Conservation (phyloP, 768 basidiomycete species). For the Calocybe indica region DNA sequence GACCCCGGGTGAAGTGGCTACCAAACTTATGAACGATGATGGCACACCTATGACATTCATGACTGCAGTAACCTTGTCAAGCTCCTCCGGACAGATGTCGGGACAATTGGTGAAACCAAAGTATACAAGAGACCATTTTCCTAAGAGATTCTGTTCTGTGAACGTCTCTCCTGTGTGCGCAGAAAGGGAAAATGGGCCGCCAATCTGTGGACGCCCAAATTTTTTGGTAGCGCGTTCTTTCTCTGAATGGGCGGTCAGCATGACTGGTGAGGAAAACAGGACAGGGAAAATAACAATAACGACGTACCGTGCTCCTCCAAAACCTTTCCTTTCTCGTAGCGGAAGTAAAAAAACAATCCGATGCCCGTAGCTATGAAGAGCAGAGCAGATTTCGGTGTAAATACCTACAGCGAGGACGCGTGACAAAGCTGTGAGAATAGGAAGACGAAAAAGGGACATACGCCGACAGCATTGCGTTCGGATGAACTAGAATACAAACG, state of each 20-base stretch:
- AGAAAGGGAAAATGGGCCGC: slow-evolving; percentile 81
- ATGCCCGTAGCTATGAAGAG: slow-evolving; percentile 80
- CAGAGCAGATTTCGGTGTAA: slow-evolving; percentile 80
- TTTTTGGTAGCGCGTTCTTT: slow-evolving; percentile 68
- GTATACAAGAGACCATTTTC: slow-evolving; percentile 89
- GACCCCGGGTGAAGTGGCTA: background rate
- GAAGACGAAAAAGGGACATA: background rate
- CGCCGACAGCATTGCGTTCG: slow-evolving; percentile 26
- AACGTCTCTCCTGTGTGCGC: slow-evolving; percentile 65
- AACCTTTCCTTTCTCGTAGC: slow-evolving; percentile 75
- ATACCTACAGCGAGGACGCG: slow-evolving; percentile 52
- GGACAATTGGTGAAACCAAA: slow-evolving; percentile 99
- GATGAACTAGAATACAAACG: slow-evolving; percentile 21
- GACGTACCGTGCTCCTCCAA: slow-evolving; percentile 68
- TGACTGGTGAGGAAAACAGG: slow-evolving; percentile 1
- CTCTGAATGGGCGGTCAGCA: slow-evolving; percentile 34
- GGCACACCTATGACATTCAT: slow-evolving; percentile 65
- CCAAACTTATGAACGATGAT: background rate
- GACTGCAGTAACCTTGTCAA: slow-evolving; percentile 88
- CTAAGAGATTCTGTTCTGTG: slow-evolving; percentile 78
- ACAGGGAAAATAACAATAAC: background rate
- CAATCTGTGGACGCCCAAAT: slow-evolving; percentile 82
- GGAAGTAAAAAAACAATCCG: slow-evolving; percentile 85
- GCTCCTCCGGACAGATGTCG: slow-evolving; percentile 96
- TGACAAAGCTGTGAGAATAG: background rate